Percentiles rank a stretch among this genome's conserved stretches.
These are phyloP conservation scores for Termitomyces heimii DNA, from an alignment of 768 basidiomycete genomes.

Conservation along the genomic window DNA sequence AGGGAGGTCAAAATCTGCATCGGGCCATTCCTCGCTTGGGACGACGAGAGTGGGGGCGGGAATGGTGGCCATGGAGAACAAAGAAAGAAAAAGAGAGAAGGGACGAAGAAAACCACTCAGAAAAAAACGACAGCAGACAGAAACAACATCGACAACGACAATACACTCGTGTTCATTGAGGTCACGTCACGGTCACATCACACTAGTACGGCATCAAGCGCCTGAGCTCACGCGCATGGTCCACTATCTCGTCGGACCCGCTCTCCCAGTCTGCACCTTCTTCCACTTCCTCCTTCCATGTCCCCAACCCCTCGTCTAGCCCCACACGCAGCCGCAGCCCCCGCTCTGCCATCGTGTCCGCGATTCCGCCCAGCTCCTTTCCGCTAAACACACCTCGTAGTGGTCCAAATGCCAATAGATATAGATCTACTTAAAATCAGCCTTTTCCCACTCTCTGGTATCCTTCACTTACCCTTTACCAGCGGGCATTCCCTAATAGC, in stretches of 20 bases:
- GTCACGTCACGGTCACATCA: slow-evolving; percentile 20
- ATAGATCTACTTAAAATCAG: slow-evolving; percentile 45
- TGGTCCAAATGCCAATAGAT: slow-evolving; percentile 71
- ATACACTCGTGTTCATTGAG: slow-evolving; percentile 24
- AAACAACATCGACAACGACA: slow-evolving; percentile 6
- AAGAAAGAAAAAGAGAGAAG: slow-evolving; percentile 10
- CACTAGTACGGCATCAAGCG: slow-evolving; percentile 58
- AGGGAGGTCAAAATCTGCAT: slow-evolving; percentile 82
- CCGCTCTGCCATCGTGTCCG: slow-evolving; percentile 73
- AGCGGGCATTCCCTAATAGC: slow-evolving; percentile 73
- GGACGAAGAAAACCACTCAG: neutral
- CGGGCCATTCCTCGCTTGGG: slow-evolving; percentile 76
- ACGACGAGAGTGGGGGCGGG: slow-evolving; percentile 50
- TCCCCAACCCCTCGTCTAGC: slow-evolving; percentile 51
- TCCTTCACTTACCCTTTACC: slow-evolving; percentile 51
- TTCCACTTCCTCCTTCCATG: slow-evolving; percentile 31
- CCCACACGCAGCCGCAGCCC: slow-evolving; percentile 58
- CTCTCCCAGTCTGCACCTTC: slow-evolving; percentile 24
- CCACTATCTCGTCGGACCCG: slow-evolving; percentile 51
- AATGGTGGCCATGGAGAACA: slow-evolving; percentile 45
- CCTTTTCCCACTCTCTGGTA: neutral
- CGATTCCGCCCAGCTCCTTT: slow-evolving; percentile 54
- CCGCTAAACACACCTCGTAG: slow-evolving; percentile 56
- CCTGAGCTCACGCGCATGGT: slow-evolving; percentile 50
- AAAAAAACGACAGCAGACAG: neutral